Evolutionary conservation across 441 rosid species (phyloP), one percentile per base, ranked within the genome.

Genomic region (Populus trichocarpa): DNA sequence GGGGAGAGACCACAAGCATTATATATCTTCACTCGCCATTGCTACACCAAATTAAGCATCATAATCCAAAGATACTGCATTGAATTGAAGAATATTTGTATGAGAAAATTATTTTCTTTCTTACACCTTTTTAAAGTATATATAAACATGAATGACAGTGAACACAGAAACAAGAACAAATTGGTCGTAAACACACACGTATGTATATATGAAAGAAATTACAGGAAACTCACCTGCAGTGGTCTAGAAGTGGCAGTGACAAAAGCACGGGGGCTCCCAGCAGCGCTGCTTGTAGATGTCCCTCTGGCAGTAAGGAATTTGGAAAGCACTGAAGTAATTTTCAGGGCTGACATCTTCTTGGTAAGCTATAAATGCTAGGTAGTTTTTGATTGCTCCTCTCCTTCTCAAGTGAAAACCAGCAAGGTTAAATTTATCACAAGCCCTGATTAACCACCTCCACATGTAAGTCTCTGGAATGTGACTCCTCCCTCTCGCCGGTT

Each of bases 201-300:
- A 0, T 23, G 23, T 18, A 8, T 1, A 2, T 10, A 1, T 6
- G 10, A 8, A 18, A 4, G 26, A 12, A 67, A 64, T 64, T 6
- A 23, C 66, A 22, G 28, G 28, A 20, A 61, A 80, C 87, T 72
- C 65, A 76, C 86, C 66, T 81, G 77, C 30, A 79, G 72, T n/a
- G 76, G 81, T 75, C 57, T 61, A 4, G 81, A 67, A 3, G 75
- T 59, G 6, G 83, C 82, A 28, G 80, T 75, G 76, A 80, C 82
- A 42, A 85, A 80, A 2, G 67, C 36, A 32, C 78, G 73, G 16
- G 8, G 72, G 35, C 40, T 80, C 75, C 82, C 33, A 36, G 25
- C 65, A 69, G 23, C 18, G 26, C 8, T 28, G 23, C 28, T 61
- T 23, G 26, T 22, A 25, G 28, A 22, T 61, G 65, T 66, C 25